These are phyloP conservation scores for Pleurotus giganteus DNA, from an alignment of 768 basidiomycete genomes.

Conservation along the genomic window DNA sequence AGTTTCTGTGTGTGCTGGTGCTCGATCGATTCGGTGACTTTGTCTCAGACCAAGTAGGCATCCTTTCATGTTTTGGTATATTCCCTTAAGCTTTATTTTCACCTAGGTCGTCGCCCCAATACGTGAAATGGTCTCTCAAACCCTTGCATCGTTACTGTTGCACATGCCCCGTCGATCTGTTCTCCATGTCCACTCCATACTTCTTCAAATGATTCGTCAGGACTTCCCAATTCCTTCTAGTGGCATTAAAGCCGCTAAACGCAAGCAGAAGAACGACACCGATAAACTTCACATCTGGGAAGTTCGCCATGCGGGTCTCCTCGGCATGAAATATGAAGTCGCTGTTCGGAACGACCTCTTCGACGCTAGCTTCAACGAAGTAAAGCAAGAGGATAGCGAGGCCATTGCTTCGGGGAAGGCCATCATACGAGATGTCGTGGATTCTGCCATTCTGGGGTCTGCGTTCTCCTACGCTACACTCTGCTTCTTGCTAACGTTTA, in stretches of 20 bases:
- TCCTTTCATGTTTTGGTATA: background rate
- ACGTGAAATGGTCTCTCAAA: slow-evolving; percentile 93
- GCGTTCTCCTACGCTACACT: background rate
- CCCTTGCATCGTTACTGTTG: slow-evolving; percentile 82
- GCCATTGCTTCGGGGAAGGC: slow-evolving; percentile 42
- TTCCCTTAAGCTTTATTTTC: background rate
- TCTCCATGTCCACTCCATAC: slow-evolving; percentile 73
- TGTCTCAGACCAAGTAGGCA: slow-evolving; percentile 79
- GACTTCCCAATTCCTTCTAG: slow-evolving; percentile 55
- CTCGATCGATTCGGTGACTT: slow-evolving; percentile 99
- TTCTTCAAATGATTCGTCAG: slow-evolving; percentile 94
- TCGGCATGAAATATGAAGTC: slow-evolving; percentile 97
- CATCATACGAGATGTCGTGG: slow-evolving; percentile 79
- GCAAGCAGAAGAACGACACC: slow-evolving; percentile 27
- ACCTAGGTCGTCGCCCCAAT: slow-evolving; percentile 87
- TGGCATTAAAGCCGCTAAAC: slow-evolving; percentile 12
- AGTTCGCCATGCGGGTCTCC: slow-evolving; percentile 93
- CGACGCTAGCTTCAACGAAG: slow-evolving; percentile 31
- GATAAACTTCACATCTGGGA: slow-evolving; percentile 84
- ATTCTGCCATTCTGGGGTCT: slow-evolving; percentile 85
- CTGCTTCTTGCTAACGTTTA: slow-evolving; percentile 6
- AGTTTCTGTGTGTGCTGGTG: slow-evolving; percentile 86
- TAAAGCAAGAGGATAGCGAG: slow-evolving; percentile 36
- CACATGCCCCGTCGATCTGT: slow-evolving; percentile 86
- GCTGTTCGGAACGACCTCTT: slow-evolving; percentile 90